phyloP scores from a whole-genome alignment of 192 early-diverging fungal genomes.

The Umbelopsis vinacea region DNA sequence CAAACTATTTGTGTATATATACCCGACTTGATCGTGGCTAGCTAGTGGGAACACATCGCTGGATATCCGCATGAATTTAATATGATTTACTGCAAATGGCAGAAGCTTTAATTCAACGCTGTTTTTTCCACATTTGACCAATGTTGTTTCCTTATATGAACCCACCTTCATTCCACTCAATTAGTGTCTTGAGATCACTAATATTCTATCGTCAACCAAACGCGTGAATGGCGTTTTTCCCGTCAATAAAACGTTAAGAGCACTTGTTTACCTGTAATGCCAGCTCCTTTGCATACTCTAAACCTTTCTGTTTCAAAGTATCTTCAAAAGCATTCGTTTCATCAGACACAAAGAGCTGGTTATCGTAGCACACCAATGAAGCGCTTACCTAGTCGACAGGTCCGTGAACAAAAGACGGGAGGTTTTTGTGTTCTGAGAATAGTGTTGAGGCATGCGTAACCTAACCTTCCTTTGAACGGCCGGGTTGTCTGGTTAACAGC shows the following conservation, averaged over 20 bases:
- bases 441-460: constrained; percentile 57
- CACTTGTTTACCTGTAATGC: constrained; percentile 26
- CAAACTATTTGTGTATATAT: background rate
- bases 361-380: too few species aligned
- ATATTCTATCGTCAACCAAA: constrained; percentile 30
- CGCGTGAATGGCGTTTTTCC: background rate
- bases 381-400: constrained; percentile 44
- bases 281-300: constrained; percentile 44
- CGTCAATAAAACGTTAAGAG: background rate
- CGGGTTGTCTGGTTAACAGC: background rate
- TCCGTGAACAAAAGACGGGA: constrained; percentile 51
- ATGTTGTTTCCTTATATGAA: background rate
- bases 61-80: constrained; percentile 55
- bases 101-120: background rate
- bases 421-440: constrained; percentile 50
- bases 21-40: constrained; percentile 44
- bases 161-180: constrained; percentile 48
- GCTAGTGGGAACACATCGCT: constrained; percentile 56
- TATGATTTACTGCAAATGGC: constrained; percentile 32
- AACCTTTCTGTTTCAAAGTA: constrained; percentile 41
- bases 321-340: constrained; percentile 17
- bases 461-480: constrained; percentile 43
- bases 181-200: constrained; percentile 39
- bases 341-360: background rate
- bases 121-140: background rate